Evolutionary conservation across 306 rosid species (phyloP).

Genomic region (Lathyrus oleraceus): DNA sequence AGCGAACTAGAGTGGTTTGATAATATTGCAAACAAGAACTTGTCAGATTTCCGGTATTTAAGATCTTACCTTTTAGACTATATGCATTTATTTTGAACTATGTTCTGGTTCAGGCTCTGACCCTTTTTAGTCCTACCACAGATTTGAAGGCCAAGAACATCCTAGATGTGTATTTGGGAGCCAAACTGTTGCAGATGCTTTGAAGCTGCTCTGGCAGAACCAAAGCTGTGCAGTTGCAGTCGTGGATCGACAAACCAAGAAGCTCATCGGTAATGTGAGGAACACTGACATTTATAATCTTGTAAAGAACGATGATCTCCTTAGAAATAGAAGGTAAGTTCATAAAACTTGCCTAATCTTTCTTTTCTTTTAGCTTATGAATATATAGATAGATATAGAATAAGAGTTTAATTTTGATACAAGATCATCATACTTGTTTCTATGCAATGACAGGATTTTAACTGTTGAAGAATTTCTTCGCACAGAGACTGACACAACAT

Average conservation of each 20-base stretch:
- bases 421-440: neutral
- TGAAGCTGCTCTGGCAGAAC: conserved; percentile 48
- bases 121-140: conserved; percentile 32
- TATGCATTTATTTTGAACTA: neutral
- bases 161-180: conserved; percentile 49
- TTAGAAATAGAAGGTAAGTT: conserved; percentile 49
- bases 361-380: neutral
- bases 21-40: conserved; percentile 49
- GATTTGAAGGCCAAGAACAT: conserved; percentile 56
- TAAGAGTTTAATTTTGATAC: neutral
- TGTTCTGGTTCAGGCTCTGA: conserved; percentile 2
- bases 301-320: conserved; percentile 44
- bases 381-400: neutral
- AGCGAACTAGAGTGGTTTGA: conserved; percentile 67
- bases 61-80: neutral
- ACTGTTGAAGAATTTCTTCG: conserved; percentile 56
- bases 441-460: conserved; percentile 41
- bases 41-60: conserved; percentile 56
- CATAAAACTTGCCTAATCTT: conserved; percentile 6
- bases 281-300: conserved; percentile 49
- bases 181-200: conserved; percentile 61
- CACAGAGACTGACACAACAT: conserved; percentile 30
- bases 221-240: conserved; percentile 53
- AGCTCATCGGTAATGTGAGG: conserved; percentile 61
- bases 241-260: conserved; percentile 43